phyloP scores from a whole-genome alignment of 2,329 filamentous ascomycete genomes.

The Verticillium longisporum region DNA sequence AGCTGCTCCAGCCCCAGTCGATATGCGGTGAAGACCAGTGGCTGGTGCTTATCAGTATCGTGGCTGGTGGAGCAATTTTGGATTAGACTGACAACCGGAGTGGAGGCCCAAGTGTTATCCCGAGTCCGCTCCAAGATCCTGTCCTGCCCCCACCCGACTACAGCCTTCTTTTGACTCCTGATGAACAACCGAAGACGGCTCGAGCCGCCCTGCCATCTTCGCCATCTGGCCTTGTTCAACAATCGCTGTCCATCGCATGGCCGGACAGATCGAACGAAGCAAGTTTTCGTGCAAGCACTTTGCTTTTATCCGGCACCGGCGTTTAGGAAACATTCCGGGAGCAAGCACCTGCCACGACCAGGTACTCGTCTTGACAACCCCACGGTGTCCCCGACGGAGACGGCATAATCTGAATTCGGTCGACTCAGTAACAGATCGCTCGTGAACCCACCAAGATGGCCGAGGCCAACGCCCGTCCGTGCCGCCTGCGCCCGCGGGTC shows the following conservation, averaged over 20 bases:
- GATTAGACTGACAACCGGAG: background rate
- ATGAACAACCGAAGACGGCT: background rate
- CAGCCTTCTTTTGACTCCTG: too few relatives aligned
- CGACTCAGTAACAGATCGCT: background rate
- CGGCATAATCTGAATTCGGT: background rate
- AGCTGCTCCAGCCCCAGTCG: too few relatives aligned
- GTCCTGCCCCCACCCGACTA: too few relatives aligned
- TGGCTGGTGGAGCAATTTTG: background rate
- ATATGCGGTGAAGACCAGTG: background rate
- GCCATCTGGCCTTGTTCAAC: background rate
- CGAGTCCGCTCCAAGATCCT: background rate
- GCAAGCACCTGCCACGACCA: too few relatives aligned
- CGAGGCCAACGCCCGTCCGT: background rate
- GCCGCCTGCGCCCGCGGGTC: background rate
- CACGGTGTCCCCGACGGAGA: background rate
- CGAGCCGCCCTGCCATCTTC: background rate
- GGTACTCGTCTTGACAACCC: too few relatives aligned
- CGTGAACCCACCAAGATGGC: background rate
- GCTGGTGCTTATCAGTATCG: background rate
- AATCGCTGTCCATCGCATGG: too few relatives aligned
- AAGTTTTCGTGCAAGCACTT: too few relatives aligned
- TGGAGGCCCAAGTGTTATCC: background rate
- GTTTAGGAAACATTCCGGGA: too few relatives aligned
- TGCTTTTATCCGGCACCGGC: too few relatives aligned
- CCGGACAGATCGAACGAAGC: too few relatives aligned